These are phyloP conservation scores for Thermoascus crustaceus DNA, from an alignment of 2,329 filamentous ascomycete genomes.

Conservation along the genomic window DNA sequence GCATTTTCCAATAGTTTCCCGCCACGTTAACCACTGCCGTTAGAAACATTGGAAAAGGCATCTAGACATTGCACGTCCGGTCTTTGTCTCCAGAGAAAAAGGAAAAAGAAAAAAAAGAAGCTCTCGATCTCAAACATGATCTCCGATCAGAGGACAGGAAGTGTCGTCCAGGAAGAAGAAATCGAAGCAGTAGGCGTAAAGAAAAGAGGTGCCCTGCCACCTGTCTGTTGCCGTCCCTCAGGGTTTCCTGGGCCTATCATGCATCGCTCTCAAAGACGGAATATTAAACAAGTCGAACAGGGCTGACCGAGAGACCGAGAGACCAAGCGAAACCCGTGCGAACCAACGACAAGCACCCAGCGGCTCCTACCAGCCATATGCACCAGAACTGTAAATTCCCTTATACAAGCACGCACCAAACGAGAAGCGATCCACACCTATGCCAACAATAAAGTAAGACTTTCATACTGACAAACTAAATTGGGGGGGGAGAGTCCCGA, in stretches of 20 bases:
- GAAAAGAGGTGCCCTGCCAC: neutral
- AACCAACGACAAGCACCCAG: slow-evolving; percentile 35
- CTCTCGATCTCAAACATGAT: neutral
- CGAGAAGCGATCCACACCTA: slow-evolving; percentile 30
- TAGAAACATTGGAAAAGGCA: slow-evolving; percentile 17
- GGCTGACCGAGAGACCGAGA: slow-evolving; percentile 1
- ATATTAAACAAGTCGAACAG: slow-evolving; percentile 2
- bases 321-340: slow-evolving; percentile 19
- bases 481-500: too few relatives aligned
- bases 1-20: slow-evolving; percentile 32
- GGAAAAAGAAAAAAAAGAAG: too few relatives aligned
- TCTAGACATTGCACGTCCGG: slow-evolving; percentile 15
- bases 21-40: slow-evolving; percentile 24
- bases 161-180: neutral
- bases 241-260: neutral
- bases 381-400: slow-evolving; percentile 36
- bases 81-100: slow-evolving; percentile 4
- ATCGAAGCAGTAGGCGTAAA: neutral
- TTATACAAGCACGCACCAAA: slow-evolving; percentile 37
- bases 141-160: neutral
- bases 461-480: slow-evolving; percentile 30
- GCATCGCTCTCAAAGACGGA: neutral
- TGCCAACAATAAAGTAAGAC: slow-evolving; percentile 28
- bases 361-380: slow-evolving; percentile 37
- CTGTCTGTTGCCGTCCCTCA: slow-evolving; percentile 1